These are phyloP conservation scores for Botryotinia globosa DNA, from an alignment of 2,329 filamentous ascomycete species.

Conservation along the genomic window DNA sequence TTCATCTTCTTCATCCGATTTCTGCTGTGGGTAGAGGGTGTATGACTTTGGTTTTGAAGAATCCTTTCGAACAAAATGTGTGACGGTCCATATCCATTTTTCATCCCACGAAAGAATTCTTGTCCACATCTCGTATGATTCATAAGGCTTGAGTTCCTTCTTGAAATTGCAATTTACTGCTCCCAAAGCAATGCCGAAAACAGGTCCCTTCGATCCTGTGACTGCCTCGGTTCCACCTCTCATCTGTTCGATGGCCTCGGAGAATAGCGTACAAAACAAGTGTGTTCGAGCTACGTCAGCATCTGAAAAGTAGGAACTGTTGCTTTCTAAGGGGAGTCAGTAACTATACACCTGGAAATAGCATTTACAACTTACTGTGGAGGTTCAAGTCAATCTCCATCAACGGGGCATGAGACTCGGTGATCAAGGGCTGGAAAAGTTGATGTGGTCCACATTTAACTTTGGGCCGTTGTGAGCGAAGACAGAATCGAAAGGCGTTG, in stretches of 20 bases:
- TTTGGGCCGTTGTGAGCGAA: slow-evolving; percentile 45
- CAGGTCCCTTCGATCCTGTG: slow-evolving; percentile 34
- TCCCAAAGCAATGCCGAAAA: slow-evolving; percentile 46
- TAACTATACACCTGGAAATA: not conserved
- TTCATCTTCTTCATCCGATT: slow-evolving; percentile 10
- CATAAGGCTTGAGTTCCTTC: slow-evolving; percentile 65
- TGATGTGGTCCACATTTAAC: slow-evolving; percentile 47
- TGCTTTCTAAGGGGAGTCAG: slow-evolving; percentile 47
- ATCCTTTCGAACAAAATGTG: slow-evolving; percentile 48
- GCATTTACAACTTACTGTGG: slow-evolving; percentile 46
- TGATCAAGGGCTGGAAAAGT: slow-evolving; percentile 62
- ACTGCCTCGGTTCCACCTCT: slow-evolving; percentile 38
- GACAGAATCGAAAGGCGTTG: slow-evolving; percentile 44
- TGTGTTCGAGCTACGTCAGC: slow-evolving; percentile 66
- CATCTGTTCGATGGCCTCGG: slow-evolving; percentile 38
- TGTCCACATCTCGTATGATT: slow-evolving; percentile 71
- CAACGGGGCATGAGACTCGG: slow-evolving; percentile 57
- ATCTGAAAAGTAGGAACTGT: slow-evolving; percentile 68
- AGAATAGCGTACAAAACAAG: slow-evolving; percentile 53
- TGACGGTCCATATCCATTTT: slow-evolving; percentile 70
- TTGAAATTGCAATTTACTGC: slow-evolving; percentile 62
- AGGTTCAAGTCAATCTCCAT: slow-evolving; percentile 70
- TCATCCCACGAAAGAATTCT: slow-evolving; percentile 72
- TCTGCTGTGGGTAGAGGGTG: slow-evolving; percentile 39
- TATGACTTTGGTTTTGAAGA: slow-evolving; percentile 39